These are phyloP conservation scores for Tetradesmus obliquus DNA, from an alignment of 139 green algal genomes.

Conservation along the genomic window DNA sequence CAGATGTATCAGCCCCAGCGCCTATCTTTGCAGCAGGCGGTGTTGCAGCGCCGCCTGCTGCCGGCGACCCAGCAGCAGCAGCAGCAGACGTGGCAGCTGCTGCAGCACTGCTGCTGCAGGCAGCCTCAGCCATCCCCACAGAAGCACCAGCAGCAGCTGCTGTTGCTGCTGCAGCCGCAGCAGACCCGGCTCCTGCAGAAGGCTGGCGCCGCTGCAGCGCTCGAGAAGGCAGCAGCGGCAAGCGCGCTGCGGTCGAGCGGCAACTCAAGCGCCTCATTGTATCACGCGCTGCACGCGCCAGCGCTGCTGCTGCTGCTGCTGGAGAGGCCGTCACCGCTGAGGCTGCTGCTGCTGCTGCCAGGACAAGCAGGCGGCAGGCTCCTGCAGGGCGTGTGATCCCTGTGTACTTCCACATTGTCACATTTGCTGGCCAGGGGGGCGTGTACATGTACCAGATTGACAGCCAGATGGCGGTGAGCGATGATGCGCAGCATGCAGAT, in stretches of 20 bases:
- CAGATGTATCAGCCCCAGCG: background rate
- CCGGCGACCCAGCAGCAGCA: background rate
- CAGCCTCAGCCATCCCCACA: background rate
- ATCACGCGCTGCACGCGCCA: background rate
- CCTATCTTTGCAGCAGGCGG: background rate
- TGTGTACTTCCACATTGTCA: background rate
- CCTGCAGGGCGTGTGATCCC: background rate
- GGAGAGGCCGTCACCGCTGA: background rate
- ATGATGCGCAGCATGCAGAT: background rate
- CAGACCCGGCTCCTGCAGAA: background rate
- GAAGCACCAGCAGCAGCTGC: background rate
- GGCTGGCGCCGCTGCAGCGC: background rate
- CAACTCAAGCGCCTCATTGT: background rate
- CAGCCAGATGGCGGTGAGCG: background rate
- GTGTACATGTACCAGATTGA: slow-evolving; percentile 1
- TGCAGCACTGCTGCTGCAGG: background rate
- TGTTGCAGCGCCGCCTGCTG: background rate
- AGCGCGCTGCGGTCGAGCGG: background rate
- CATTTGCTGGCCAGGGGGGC: background rate
- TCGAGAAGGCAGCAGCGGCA: background rate
- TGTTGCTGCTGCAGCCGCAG: background rate
- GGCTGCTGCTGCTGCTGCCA: background rate
- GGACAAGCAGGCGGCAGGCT: background rate
- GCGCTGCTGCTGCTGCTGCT: background rate
- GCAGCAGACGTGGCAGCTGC: slow-evolving; percentile 1